Percentiles rank a stretch among this genome's conserved stretches.
These are phyloP conservation scores for Paxillus involutus DNA, from an alignment of 768 basidiomycete species.

Conservation along the genomic window DNA sequence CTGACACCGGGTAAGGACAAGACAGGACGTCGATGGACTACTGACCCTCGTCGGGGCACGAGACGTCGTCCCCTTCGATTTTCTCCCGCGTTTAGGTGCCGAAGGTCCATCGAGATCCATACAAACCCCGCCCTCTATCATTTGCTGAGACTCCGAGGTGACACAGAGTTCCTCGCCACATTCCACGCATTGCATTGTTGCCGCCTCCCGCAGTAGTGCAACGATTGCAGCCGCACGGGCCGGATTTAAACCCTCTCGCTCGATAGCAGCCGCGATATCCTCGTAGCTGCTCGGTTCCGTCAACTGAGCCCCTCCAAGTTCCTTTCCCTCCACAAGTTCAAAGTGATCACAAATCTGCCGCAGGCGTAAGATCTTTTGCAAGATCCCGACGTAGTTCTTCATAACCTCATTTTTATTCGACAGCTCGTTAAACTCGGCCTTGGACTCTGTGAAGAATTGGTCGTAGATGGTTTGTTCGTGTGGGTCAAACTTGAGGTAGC, in stretches of 20 bases:
- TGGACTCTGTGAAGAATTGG: constrained; percentile 84
- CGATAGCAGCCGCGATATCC: constrained; percentile 74
- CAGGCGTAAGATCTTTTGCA: constrained; percentile 93
- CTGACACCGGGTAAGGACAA: constrained; percentile 87
- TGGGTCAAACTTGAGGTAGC: constrained; percentile 79
- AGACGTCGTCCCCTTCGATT: constrained; percentile 56
- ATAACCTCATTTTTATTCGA: constrained; percentile 89
- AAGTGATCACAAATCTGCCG: constrained; percentile 98
- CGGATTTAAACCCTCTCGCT: constrained; percentile 74
- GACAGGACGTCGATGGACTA: constrained; percentile 63
- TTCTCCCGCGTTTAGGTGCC: constrained; percentile 49
- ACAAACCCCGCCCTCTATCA: constrained; percentile 40
- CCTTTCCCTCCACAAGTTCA: constrained; percentile 80
- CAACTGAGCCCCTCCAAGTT: constrained; percentile 41
- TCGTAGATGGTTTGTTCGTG: constrained; percentile 87
- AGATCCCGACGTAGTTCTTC: constrained; percentile 97
- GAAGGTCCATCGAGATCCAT: constrained; percentile 51
- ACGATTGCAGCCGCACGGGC: constrained; percentile 81
- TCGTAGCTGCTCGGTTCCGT: constrained; percentile 65
- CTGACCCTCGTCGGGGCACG: constrained; percentile 73
- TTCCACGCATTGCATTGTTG: constrained; percentile 85
- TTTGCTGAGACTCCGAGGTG: constrained; percentile 41
- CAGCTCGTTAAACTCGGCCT: constrained; percentile 87
- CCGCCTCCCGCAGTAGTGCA: constrained; percentile 80
- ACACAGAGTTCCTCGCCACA: constrained; percentile 77